A percentile compares a stretch with the other conserved stretches of the same genome.
phyloP scores from a whole-genome alignment of 208 protist species.

The Wallacemonas collosoma region DNA sequence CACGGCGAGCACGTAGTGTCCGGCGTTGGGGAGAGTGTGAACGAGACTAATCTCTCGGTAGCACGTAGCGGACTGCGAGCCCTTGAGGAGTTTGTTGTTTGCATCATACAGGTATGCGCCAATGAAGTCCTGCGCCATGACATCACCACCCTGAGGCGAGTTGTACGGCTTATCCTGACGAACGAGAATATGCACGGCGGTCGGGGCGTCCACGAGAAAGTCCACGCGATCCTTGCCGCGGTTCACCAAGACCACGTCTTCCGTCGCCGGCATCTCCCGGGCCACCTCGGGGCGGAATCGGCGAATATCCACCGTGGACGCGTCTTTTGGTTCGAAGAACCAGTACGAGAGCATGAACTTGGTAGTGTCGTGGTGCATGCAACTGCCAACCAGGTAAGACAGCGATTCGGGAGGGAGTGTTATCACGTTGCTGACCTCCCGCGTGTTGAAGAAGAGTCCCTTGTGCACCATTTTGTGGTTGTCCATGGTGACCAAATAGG shows the following conservation, averaged over 20 bases:
- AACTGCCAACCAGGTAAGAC: conserved; percentile 74
- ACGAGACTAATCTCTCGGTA: conserved; percentile 78
- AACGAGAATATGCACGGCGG: conserved; percentile 76
- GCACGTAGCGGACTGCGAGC: conserved; percentile 56
- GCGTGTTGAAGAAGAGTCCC: conserved; percentile 56
- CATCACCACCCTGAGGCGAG: conserved; percentile 47
- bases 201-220: conserved; percentile 73
- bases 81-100: conserved; percentile 61
- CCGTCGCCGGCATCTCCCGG: conserved; percentile 65
- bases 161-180: conserved; percentile 73
- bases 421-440: conserved; percentile 69
- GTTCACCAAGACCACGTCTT: conserved; percentile 55
- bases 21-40: conserved; percentile 49
- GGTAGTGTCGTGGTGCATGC: conserved; percentile 62
- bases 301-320: conserved; percentile 31
- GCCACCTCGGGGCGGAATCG: conserved; percentile 58
- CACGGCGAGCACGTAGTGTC: conserved; percentile 68
- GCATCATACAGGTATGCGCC: conserved; percentile 74
- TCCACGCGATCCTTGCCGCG: conserved; percentile 65
- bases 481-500: conserved; percentile 78
- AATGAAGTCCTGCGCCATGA: conserved; percentile 73
- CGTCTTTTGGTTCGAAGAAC: conserved; percentile 48
- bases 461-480: conserved; percentile 76
- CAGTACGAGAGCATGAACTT: conserved; percentile 87
- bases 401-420: conserved; percentile 70